phyloP scores from a whole-genome alignment of 148 eudicot species.

The Simmondsia chinensis region DNA sequence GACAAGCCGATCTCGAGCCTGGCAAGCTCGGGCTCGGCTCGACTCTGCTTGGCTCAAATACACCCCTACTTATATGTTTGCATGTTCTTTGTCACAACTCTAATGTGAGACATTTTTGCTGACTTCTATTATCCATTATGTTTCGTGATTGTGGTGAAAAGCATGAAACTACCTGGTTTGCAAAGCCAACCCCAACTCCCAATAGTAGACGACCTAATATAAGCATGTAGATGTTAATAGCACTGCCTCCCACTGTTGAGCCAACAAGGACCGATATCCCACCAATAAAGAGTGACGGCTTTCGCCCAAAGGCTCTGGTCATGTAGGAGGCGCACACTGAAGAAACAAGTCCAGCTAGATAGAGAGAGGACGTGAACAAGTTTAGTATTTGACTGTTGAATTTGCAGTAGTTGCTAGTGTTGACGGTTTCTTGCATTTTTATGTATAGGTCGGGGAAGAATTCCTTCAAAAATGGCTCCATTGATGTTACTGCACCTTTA shows the following conservation, averaged over 20 bases:
- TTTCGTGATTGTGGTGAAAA: too few relatives aligned
- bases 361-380: conserved; percentile 26
- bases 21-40: too few relatives aligned
- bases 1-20: too few relatives aligned
- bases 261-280: conserved; percentile 17
- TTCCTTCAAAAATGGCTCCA: conserved; percentile 14
- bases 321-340: conserved; percentile 26
- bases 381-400: conserved; percentile 15
- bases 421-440: conserved; percentile 1
- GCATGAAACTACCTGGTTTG: conserved; percentile 25
- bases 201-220: conserved; percentile 30
- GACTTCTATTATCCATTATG: too few relatives aligned
- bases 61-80: too few relatives aligned
- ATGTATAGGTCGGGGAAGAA: conserved; percentile 17
- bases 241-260: conserved; percentile 20
- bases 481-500: conserved; percentile 26
- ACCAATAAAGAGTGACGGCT: conserved; percentile 20
- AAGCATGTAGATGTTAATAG: conserved; percentile 26
- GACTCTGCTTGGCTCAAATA: too few relatives aligned
- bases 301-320: conserved; percentile 18
- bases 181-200: conserved; percentile 28
- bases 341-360: conserved; percentile 24
- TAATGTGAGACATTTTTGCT: too few relatives aligned
- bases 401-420: conserved; percentile 17
- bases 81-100: too few relatives aligned